phyloP scores from a whole-genome alignment of 805 yeast species.

The Jamesozyma gamospora region DNA sequence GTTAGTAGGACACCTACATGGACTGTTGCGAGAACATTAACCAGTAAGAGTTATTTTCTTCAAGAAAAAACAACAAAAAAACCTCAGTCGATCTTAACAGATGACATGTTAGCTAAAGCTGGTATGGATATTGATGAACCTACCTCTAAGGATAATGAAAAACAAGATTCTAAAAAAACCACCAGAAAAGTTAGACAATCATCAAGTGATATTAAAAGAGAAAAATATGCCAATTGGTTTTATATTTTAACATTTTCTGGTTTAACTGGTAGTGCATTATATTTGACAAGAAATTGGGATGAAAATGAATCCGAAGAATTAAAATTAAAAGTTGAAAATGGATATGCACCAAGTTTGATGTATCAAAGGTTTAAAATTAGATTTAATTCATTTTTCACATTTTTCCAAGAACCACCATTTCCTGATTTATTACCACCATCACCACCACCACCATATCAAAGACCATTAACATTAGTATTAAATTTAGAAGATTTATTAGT shows the following conservation, averaged over 20 bases:
- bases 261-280: conserved; percentile 47
- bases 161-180: conserved; percentile 10
- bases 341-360: conserved; percentile 55
- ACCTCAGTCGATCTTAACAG: conserved; percentile 55
- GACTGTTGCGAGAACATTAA: conserved; percentile 4
- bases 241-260: conserved; percentile 45
- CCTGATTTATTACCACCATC: conserved; percentile 87
- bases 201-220: conserved; percentile 72
- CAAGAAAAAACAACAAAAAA: conserved; percentile 13
- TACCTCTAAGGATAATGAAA: conserved; percentile 15
- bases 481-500: conserved; percentile 83
- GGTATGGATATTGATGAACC: conserved; percentile 56
- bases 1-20: conserved; percentile 1
- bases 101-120: conserved; percentile 72
- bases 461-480: conserved; percentile 84
- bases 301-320: conserved; percentile 57
- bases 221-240: conserved; percentile 65
- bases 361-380: conserved; percentile 64
- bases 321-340: conserved; percentile 47
- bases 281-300: conserved; percentile 80
- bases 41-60: conserved; percentile 4
- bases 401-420: conserved; percentile 88
- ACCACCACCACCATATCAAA: conserved; percentile 83
- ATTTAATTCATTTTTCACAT: conserved; percentile 62
- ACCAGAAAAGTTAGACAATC: conserved; percentile 49